Base-by-base conservation (phyloP, 2,329 filamentous ascomycete genomes). In the Lojkania enalia region DNA sequence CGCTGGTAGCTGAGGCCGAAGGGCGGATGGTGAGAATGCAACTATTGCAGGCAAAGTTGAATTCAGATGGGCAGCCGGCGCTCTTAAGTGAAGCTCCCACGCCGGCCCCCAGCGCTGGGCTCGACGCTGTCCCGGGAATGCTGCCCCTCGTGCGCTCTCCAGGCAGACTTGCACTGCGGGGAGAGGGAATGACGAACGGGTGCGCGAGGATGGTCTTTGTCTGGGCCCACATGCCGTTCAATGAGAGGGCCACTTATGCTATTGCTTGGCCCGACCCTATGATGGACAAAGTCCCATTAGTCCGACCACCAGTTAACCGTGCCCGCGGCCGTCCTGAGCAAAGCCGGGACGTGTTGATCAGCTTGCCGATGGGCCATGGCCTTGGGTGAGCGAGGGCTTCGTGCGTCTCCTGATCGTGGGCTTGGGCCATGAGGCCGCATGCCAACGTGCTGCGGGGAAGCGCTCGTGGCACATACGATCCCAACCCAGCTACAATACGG, bases 161-260 rank as follows among this genome's bases (percentile, higher is more conserved):
- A 36, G 39, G 35, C 31, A 29, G 19, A 16, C 6, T 36, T n/a
- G n/a, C 29, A 52, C 58, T 58, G 61, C 61, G 61, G 60, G 61
- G 60, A 61, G 57, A 63, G 55, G 63, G 61, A 37, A 48, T 9
- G 14, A 16, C 9, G 30, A 60, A 58, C 57, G 60, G 64, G 64
- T 60, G 61, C 64, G 51, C 46, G 35, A 36, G 41, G 47, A 38
- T 47, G 35, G 48, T 44, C 54, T 61, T 60, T 63, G 62, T 61
- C 56, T 61, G 54, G 62, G 50, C 54, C 60, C 61, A 56, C 58
- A 36, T 40, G 32, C 39, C 19, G 15, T 36, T 32, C 30, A 21
- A 21, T 40, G 41, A 19, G 39, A 25, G 39, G 32, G 20, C 47
- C 45, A 50, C 42, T 48, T 42, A 35, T 36, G 36, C 35, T 31